A percentile compares a stretch with the other conserved stretches of the same genome.
Evolutionary conservation across 2,329 filamentous ascomycete species (phyloP).

Genomic region (Aspergillus sp.): DNA sequence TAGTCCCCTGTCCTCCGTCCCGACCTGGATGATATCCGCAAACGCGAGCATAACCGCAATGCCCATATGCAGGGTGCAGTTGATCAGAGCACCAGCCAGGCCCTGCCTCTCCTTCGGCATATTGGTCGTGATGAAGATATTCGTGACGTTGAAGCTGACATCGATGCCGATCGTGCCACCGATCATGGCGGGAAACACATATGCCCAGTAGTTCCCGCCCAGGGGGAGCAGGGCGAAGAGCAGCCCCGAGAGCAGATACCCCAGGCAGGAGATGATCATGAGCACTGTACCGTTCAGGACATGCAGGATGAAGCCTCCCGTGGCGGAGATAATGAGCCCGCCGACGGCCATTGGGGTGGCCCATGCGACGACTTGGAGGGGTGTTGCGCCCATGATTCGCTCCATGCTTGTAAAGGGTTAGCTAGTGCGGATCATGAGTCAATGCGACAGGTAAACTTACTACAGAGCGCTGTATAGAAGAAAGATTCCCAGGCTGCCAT

Average conservation of each 20-base stretch:
- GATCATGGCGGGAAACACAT: slow-evolving; percentile 62
- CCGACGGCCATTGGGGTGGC: slow-evolving; percentile 64
- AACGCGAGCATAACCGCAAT: slow-evolving; percentile 71
- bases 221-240: slow-evolving; percentile 64
- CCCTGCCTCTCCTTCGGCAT: slow-evolving; percentile 67
- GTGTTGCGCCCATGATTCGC: slow-evolving; percentile 56
- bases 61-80: slow-evolving; percentile 67
- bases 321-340: slow-evolving; percentile 51
- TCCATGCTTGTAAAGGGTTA: slow-evolving; percentile 50
- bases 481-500: slow-evolving; percentile 67
- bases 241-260: slow-evolving; percentile 57
- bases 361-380: slow-evolving; percentile 66
- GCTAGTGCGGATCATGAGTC: neutral
- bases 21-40: slow-evolving; percentile 60
- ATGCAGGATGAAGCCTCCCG: slow-evolving; percentile 65
- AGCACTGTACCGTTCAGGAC: slow-evolving; percentile 61
- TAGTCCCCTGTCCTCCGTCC: slow-evolving; percentile 45
- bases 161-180: slow-evolving; percentile 71
- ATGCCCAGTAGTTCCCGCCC: slow-evolving; percentile 66
- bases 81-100: slow-evolving; percentile 68
- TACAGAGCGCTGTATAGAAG: slow-evolving; percentile 69
- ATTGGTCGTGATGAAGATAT: slow-evolving; percentile 73
- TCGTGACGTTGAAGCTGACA: slow-evolving; percentile 71
- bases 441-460: slow-evolving; percentile 38
- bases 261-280: slow-evolving; percentile 59